Evolutionary conservation across 176 grass and related monocot species (phyloP).

Genomic region (Miscanthus lutarioriparius): DNA sequence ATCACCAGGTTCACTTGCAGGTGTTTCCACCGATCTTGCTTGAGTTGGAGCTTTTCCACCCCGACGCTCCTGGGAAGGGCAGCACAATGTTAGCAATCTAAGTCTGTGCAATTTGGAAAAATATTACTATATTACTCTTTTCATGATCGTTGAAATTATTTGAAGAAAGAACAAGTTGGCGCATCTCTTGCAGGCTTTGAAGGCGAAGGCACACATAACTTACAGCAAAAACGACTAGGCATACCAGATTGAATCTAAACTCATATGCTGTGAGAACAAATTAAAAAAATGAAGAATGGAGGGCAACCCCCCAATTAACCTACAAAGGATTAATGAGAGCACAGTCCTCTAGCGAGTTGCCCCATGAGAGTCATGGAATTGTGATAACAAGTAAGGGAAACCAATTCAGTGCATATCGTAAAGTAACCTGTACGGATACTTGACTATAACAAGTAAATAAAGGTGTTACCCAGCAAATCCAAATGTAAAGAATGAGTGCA

Average conservation of each 20-base stretch:
- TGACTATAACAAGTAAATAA: background rate
- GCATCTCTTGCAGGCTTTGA: background rate
- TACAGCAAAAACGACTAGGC: background rate
- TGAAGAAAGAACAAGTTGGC: background rate
- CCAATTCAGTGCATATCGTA: background rate
- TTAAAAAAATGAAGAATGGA: background rate
- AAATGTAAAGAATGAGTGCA: background rate
- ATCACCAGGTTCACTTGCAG: slow-evolving; percentile 47
- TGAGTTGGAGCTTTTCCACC: slow-evolving; percentile 60
- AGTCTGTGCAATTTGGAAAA: background rate
- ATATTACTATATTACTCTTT: background rate
- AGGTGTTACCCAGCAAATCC: background rate
- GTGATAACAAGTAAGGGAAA: background rate
- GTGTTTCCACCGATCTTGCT: slow-evolving; percentile 47
- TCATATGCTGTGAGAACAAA: background rate
- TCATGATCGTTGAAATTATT: background rate
- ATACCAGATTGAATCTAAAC: background rate
- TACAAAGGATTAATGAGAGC: background rate
- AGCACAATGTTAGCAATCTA: background rate
- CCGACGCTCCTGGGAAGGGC: slow-evolving; percentile 55
- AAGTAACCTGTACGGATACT: background rate
- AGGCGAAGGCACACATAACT: background rate
- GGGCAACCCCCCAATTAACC: background rate
- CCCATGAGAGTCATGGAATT: background rate
- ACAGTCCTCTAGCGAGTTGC: background rate